These are phyloP conservation scores for Fusarium gaditjirri DNA, from an alignment of 2,329 filamentous ascomycete genomes.

Conservation along the genomic window DNA sequence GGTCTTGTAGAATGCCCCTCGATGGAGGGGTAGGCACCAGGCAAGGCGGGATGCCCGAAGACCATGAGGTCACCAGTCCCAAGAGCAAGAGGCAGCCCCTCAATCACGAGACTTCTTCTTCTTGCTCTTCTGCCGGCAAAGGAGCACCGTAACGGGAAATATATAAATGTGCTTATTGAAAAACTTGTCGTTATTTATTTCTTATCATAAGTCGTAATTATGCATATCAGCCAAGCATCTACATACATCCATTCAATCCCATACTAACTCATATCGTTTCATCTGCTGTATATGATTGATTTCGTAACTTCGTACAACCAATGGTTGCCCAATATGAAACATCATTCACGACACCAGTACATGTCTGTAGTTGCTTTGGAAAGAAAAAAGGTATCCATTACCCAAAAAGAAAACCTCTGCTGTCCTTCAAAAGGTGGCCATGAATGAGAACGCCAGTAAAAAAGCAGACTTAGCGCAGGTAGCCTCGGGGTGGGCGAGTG, in stretches of 20 bases:
- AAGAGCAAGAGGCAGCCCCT: slow-evolving; percentile 4
- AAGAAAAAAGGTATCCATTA: slow-evolving; percentile 20
- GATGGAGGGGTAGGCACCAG: not conserved
- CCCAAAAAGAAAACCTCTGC: slow-evolving; percentile 7
- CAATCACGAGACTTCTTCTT: not conserved
- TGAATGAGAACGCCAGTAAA: slow-evolving; percentile 31
- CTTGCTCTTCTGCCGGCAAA: not conserved
- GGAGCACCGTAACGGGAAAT: not conserved
- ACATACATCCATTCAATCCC: slow-evolving; percentile 32
- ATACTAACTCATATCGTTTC: slow-evolving; percentile 6
- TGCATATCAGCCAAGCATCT: slow-evolving; percentile 32
- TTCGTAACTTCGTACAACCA: slow-evolving; percentile 37
- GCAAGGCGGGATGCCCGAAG: slow-evolving; percentile 1
- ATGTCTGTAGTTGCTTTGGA: slow-evolving; percentile 29
- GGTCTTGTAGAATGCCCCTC: slow-evolving; percentile 5
- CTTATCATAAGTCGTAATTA: slow-evolving; percentile 37
- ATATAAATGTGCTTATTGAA: not conserved
- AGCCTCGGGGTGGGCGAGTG: slow-evolving; percentile 48
- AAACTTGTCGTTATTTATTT: slow-evolving; percentile 22
- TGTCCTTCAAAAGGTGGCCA: slow-evolving; percentile 14
- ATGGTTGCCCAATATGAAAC: slow-evolving; percentile 22
- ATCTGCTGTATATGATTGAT: slow-evolving; percentile 36
- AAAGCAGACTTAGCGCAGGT: slow-evolving; percentile 40
- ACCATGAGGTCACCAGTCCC: slow-evolving; percentile 29
- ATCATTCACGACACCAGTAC: slow-evolving; percentile 13